A percentile compares a stretch with the other conserved stretches of the same genome.
Conservation (phyloP, 2,329 filamentous ascomycete genomes). For the Cercospora sojina region DNA sequence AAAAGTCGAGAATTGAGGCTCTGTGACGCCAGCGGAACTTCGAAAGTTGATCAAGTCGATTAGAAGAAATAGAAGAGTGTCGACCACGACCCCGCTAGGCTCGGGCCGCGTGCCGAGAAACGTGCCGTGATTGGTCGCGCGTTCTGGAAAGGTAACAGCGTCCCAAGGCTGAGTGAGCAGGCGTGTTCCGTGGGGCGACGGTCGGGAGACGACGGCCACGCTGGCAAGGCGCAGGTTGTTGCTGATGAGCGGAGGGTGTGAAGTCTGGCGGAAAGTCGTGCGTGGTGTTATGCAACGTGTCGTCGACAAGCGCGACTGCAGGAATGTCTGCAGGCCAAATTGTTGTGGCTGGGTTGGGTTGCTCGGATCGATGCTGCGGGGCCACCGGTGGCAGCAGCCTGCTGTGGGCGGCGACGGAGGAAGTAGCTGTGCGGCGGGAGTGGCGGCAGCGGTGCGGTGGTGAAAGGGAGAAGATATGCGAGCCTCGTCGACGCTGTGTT, state of each 20-base stretch:
- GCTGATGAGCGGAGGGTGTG: not conserved
- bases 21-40: slow-evolving; percentile 18
- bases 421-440: not conserved
- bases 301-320: not conserved
- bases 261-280: not conserved
- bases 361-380: not conserved
- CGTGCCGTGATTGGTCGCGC: not conserved
- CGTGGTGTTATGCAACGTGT: not conserved
- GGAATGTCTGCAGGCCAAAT: not conserved
- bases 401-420: not conserved
- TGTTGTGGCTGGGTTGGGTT: not conserved
- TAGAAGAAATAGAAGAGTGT: slow-evolving; percentile 9
- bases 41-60: slow-evolving; percentile 9
- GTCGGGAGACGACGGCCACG: not conserved
- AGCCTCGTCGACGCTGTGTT: not conserved
- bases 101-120: not conserved
- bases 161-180: not conserved
- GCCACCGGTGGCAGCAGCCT: not conserved
- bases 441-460: not conserved
- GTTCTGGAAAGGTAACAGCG: not conserved
- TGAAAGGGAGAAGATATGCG: not conserved
- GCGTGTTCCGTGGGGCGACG: not conserved
- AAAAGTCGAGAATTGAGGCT: slow-evolving; percentile 17
- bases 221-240: not conserved
- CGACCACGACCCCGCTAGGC: not conserved